Evolutionary conservation across 305 asterid species (phyloP).

Genomic region (Andrographis paniculata): DNA sequence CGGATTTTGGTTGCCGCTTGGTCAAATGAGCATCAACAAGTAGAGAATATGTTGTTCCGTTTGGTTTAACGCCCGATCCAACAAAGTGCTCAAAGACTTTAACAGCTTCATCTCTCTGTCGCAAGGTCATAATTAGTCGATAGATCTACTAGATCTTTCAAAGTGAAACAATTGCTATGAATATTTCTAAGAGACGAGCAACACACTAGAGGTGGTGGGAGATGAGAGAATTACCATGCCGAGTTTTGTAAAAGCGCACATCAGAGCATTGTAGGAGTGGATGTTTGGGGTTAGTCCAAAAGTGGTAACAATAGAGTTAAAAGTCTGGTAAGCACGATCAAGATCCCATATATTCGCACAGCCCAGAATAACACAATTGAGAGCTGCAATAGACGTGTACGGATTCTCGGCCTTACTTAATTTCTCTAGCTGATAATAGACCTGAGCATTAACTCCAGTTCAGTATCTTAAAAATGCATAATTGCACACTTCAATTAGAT

Average conservation of each 20-base stretch:
- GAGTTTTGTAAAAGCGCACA: constrained; percentile 74
- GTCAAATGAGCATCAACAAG: constrained; percentile 75
- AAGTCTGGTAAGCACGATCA: constrained; percentile 93
- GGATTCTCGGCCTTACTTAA: constrained; percentile 63
- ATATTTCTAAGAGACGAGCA: not conserved
- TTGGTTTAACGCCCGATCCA: constrained; percentile 63
- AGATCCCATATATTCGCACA: constrained; percentile 96
- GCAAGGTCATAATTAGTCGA: constrained; percentile 24
- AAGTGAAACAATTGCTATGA: not conserved
- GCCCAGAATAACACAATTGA: constrained; percentile 79
- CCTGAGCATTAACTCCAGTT: constrained; percentile 56
- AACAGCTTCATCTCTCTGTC: constrained; percentile 85
- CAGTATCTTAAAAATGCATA: constrained; percentile 21
- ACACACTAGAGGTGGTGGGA: constrained; percentile 20
- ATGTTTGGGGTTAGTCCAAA: constrained; percentile 75
- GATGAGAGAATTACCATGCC: constrained; percentile 42
- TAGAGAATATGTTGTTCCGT: constrained; percentile 62
- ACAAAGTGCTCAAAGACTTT: constrained; percentile 69
- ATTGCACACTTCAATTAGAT: constrained; percentile 7
- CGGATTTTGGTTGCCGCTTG: constrained; percentile 63
- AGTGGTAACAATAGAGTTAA: constrained; percentile 47
- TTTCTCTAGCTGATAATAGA: constrained; percentile 85
- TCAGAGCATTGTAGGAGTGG: constrained; percentile 82
- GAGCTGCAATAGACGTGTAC: constrained; percentile 73
- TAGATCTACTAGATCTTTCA: constrained; percentile 50